Evolutionary conservation across 2,329 filamentous ascomycete species (phyloP), one percentile per base, ranked within the genome.

Genomic region (Hirsutella rhossiliensis): DNA sequence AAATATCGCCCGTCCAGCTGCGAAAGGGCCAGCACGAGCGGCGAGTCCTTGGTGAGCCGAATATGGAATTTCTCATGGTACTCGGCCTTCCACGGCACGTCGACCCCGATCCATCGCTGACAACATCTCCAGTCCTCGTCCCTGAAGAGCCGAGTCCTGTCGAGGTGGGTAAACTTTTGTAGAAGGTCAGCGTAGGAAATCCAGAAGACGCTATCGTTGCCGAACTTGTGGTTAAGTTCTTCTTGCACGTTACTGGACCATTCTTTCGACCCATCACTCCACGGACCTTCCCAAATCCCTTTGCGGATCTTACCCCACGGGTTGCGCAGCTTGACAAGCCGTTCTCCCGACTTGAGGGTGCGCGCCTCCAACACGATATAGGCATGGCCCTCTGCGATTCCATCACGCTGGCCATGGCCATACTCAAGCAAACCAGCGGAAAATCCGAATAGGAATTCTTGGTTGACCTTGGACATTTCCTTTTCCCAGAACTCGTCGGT

Each of bases 401-500:
- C 76, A 47, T 73, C 69, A 28, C 79, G 68, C 42, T 74, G 64
- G 4, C 79, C 78, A 45, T 78, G 80, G 2, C 78, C 78, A 29
- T 71, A 71, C 38, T 78, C 78, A 44, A 82, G 71, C 23, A 81
- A 65, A 11, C 81, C 82, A 0, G 76, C 78, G 0, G 72, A 75
- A 53, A 80, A 84, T n/a, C 82, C 81, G 52, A 86, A 86, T 8
- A 87, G 64, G 54, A 92, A 94, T 42, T 87, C 81, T 44, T 87
- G 66, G 57, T 94, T 92, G 46, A 88, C 85, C 49, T 83, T 80
- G 62, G 81, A 76, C 20, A 94, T 72, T 57, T 92, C 84, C 32
- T 90, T 79, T 1, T 73, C 76, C 88, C 87, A 94, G 58, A 94
- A 94, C 19, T 78, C 74, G 42, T 94, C 81, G 46, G 83, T 82